Evolutionary conservation across 805 yeast species (phyloP).

Genomic region (Starmerella riodocensis): DNA sequence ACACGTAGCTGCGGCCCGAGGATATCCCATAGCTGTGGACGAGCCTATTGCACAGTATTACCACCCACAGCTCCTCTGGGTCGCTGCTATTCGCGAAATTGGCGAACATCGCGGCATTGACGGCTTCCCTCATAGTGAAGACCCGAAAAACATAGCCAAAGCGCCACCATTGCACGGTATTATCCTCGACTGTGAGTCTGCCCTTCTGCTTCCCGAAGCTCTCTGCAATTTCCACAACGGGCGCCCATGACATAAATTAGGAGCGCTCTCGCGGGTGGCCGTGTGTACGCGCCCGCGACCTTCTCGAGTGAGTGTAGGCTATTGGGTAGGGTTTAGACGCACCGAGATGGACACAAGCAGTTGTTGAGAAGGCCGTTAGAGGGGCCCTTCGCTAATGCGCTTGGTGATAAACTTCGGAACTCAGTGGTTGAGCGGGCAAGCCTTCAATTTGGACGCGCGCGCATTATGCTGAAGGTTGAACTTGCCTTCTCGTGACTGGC

Average conservation of each 20-base stretch:
- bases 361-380: no score
- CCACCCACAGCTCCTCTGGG: conserved; percentile 13
- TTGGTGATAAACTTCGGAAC: no score
- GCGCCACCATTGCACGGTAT: conserved; percentile 9
- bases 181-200: background rate
- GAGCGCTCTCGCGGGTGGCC: no score
- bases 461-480: no score
- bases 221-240: conserved; percentile 2
- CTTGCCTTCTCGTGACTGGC: no score
- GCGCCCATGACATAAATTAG: conserved; percentile 13
- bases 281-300: no score
- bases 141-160: conserved; percentile 3
- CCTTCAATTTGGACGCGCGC: no score
- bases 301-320: no score
- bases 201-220: conserved; percentile 2
- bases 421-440: no score
- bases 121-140: conserved; percentile 8
- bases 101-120: conserved; percentile 10
- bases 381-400: background rate
- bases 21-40: conserved; percentile 10
- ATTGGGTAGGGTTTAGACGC: no score
- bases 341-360: no score
- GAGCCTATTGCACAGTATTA: conserved; percentile 9
- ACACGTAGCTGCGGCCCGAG: conserved; percentile 6
- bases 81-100: background rate